Evolutionary conservation across 768 basidiomycete species (phyloP), one percentile per base, ranked within the genome.

Genomic region (Tricholoma sp.): DNA sequence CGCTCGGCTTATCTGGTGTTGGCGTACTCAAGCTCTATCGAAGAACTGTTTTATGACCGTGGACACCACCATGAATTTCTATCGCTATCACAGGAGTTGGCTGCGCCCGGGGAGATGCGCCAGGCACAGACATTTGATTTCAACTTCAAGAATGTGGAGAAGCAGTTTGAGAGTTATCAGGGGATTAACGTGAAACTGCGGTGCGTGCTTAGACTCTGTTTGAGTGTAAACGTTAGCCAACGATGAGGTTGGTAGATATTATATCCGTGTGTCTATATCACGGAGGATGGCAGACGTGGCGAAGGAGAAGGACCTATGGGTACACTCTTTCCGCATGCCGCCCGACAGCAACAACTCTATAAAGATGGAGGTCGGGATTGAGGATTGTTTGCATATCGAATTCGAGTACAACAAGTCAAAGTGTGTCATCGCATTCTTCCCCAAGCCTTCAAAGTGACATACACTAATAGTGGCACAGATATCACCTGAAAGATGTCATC

Each of bases 331-430:
- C 77, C 89, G 95, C 36, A 98, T 98, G 92, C 97, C 96, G 9
- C 94, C 96, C 55, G 97, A 98, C 71, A 91, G 85, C 66, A 98
- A 97, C 71, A 98, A 96, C 69, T 88, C 92, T 41, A 98, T 98
- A 75, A 98, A 96, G 80, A 98, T 99, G 97, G 97, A 98, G 74
- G 97, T 98, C 36, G 97, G 97, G 7, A 99, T 99, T 57, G 97
- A 98, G 70, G 97, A 98, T 67, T 98, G 97, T 70, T 72, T 98
- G 64, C 96, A 98, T 70, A 99, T 98, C 64, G 97, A 98, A 69
- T 98, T 98, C 61, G 97, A 98, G 75, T 98, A 99, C 75, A 98
- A 99, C 80, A 98, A 98, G 70, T 96, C 95, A 55, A 98, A 99
- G 96, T 92, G 57, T 61, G 89, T 77, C 13, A 13, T 36, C 7